A percentile compares a stretch with the other conserved stretches of the same genome.
phyloP scores from a whole-genome alignment of 1,284 basidiomycete species.

The Heterobasidion annosum region DNA sequence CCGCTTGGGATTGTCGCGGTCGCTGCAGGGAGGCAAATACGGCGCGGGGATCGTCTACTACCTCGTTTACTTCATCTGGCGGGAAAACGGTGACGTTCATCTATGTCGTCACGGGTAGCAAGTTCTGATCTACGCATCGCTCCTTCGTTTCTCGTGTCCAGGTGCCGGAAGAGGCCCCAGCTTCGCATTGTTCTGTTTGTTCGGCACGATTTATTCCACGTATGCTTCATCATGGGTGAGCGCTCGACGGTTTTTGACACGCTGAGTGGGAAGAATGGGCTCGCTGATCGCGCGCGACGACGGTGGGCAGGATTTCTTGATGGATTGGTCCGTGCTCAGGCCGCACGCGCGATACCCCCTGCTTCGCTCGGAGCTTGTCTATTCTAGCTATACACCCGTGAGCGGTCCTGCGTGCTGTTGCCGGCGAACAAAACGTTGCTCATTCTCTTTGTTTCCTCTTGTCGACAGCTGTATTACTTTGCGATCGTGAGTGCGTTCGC shows the following conservation, averaged over 20 bases:
- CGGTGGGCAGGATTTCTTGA: conserved; percentile 52
- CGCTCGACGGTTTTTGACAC: conserved; percentile 4
- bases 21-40: conserved; percentile 66
- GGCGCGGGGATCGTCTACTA: conserved; percentile 52
- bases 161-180: conserved; percentile 28
- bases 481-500: conserved; percentile 46
- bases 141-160: background rate
- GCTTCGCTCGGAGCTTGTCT: conserved; percentile 71
- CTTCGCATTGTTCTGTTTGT: conserved; percentile 54
- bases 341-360: conserved; percentile 50
- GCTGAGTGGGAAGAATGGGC: background rate
- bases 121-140: conserved; percentile 8
- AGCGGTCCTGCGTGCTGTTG: conserved; percentile 16
- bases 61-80: conserved; percentile 68
- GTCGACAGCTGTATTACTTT: conserved; percentile 57
- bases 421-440: background rate
- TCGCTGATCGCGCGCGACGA: background rate
- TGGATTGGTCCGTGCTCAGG: conserved; percentile 79
- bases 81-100: conserved; percentile 40
- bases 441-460: background rate
- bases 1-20: background rate
- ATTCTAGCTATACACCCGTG: conserved; percentile 50
- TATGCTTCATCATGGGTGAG: conserved; percentile 78
- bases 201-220: conserved; percentile 49
- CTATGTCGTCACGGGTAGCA: background rate